Percentiles rank a stretch among this genome's conserved stretches.
Evolutionary conservation across 2,329 filamentous ascomycete species (phyloP).

Genomic region (Paecilomyces fulvus): DNA sequence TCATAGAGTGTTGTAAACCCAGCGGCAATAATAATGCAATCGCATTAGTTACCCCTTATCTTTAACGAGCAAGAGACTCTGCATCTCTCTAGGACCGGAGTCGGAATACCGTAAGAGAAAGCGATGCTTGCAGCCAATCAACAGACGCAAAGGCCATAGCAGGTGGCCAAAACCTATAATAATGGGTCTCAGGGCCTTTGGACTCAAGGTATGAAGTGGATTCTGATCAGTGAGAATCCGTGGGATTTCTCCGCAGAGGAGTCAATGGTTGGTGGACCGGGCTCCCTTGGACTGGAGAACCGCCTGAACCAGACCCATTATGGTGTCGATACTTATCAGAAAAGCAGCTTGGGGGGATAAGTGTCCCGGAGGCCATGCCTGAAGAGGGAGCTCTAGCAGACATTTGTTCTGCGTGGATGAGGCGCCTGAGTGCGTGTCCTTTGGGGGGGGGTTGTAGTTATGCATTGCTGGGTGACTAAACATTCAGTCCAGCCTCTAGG

Average conservation of each 20-base stretch:
- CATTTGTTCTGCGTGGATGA: not conserved
- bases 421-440: not conserved
- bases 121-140: not conserved
- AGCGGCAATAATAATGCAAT: not conserved
- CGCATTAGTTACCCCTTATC: not conserved
- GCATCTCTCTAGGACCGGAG: not conserved
- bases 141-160: not conserved
- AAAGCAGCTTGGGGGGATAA: constrained; percentile 6
- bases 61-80: not conserved
- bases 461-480: too few relatives aligned
- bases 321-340: not conserved
- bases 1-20: not conserved
- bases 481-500: too few relatives aligned
- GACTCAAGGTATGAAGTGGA: not conserved
- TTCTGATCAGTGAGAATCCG: not conserved
- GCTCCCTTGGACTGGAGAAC: not conserved
- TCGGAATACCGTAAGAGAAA: not conserved
- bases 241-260: not conserved
- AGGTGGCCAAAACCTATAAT: not conserved
- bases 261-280: not conserved
- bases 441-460: not conserved
- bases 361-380: constrained; percentile 15
- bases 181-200: not conserved
- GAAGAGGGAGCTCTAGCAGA: constrained; percentile 31
- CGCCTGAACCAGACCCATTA: not conserved